Evolutionary conservation across 108 stramenopile genomes (phyloP), one percentile per base, ranked within the genome.

Genomic region (Nitzschia sp.): DNA sequence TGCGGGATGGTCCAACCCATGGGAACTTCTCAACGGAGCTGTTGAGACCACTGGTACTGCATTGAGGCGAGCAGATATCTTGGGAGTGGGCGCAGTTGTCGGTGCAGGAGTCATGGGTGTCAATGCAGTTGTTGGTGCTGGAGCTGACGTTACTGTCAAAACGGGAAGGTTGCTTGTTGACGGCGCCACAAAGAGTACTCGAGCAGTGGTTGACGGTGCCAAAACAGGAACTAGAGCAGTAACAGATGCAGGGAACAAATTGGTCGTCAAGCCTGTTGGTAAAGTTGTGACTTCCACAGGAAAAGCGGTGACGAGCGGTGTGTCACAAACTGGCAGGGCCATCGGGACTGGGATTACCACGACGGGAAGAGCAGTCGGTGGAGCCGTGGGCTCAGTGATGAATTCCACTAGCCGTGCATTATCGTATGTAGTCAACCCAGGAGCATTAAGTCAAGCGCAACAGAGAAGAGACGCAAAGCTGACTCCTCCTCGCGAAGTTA

Each of bases 11-110:
- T 15, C 53, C 25, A 58, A 55, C 23, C 52, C 63, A 45, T 55
- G 36, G 44, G 64, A 48, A 25, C 32, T 73, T 11, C 41, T 73
- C 9, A 65, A 34, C 22, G 72, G 72, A 46, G 72, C 72, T 22
- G 63, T 65, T 25, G 62, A 72, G 32, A 72, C 71, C 0, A 72
- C 71, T 30, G 71, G 71, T 32, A 25, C 61, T 5, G 53, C 71
- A 27, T 45, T 72, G 53, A 53, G 45, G 36, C n/a, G 45, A 25
- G 61, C 38, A 4, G 63, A 63, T 55, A 2, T 72, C 15, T 16
- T 72, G 30, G 53, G 62, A 17, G 62, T 63, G 13, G 62, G 53
- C 25, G 54, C 47, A 17, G 66, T 56, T 0, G 66, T 54, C 13
- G 66, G 53, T 35, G 66, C 53, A 8, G 38, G 38, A 15, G 66